A percentile compares a stretch with the other conserved stretches of the same genome.
Evolutionary conservation across 768 basidiomycete species (phyloP).

Genomic region (Lyophyllum decastes): DNA sequence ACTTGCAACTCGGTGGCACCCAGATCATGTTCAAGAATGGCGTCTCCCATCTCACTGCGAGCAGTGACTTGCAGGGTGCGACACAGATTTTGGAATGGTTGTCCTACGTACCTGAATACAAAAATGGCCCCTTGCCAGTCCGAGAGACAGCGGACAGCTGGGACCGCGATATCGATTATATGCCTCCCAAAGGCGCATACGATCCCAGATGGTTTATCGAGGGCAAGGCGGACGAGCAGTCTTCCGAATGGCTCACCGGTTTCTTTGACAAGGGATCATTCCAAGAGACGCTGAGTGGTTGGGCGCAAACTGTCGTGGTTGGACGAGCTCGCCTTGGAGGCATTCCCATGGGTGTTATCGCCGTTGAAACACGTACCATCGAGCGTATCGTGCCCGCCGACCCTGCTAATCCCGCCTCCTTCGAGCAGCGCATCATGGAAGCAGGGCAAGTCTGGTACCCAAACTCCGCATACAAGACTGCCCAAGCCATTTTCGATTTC

Average conservation of each 20-base stretch:
- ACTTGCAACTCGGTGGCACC: constrained; percentile 98
- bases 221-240: constrained; percentile 85
- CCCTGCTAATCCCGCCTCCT: constrained; percentile 94
- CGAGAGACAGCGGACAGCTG: constrained; percentile 73
- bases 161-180: constrained; percentile 92
- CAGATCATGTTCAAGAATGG: constrained; percentile 99
- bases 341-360: constrained; percentile 97
- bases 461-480: constrained; percentile 99
- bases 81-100: constrained; percentile 94
- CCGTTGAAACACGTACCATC: constrained; percentile 96
- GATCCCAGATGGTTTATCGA: constrained; percentile 98
- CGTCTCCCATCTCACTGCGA: constrained; percentile 93
- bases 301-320: constrained; percentile 98
- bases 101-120: constrained; percentile 87
- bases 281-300: constrained; percentile 98
- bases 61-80: constrained; percentile 94
- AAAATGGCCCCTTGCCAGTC: constrained; percentile 79
- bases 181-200: constrained; percentile 91
- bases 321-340: constrained; percentile 96
- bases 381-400: constrained; percentile 97
- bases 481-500: constrained; percentile 98
- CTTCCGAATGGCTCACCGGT: constrained; percentile 77
- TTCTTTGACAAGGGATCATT: constrained; percentile 98
- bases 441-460: constrained; percentile 99
- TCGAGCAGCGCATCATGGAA: constrained; percentile 98